Base-by-base conservation (phyloP, 202 grass and related monocot species). In the Panicum virgatum region DNA sequence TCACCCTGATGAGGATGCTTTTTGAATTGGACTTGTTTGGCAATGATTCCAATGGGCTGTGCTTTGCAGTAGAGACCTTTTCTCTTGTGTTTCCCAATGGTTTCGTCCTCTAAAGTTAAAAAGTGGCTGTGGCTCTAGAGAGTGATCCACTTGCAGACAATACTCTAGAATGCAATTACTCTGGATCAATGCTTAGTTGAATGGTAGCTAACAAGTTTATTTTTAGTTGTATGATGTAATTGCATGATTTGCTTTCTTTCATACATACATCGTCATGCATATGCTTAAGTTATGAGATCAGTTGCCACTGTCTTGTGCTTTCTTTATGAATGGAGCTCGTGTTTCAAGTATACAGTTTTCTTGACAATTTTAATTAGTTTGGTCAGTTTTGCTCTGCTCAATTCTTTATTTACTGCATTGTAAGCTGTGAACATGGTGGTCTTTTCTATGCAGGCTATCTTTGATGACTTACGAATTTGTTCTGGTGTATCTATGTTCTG, bases 21-120 rank as follows among this genome's bases (percentile, higher is more conserved):
- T 82, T 73, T 86, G 79, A 86, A 89, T 80, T 77, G 37, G 70
- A 79, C 80, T 77, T 66, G 76, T 83, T 92, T 89, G 62, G 80
- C 86, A 79, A 75, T 77, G 62, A 78, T 81, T 91, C 76, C 46
- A 77, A 58, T 86, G 60, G 39, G 82, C 20, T 80, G 12, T 73
- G 59, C 79, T 76, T 83, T 80, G 59, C 69, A 72, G 38, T 83
- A 72, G 77, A 77, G 34, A 9, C 72, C 44, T 82, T 91, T 90
- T 84, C 9, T 63, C 75, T 65, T 71, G 82, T 84, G 76, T 43
- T 79, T 78, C 56, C 67, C 78, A 66, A 51, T 86, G 80, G 80
- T 80, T 78, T 86, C 60, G 79, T 78, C 80, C 85, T 89, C 67
- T 80, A 72, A 89, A 63, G 66, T 70, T 65, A 69, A 76, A 78